These are phyloP conservation scores for Collybiopsis confluens DNA, from an alignment of 768 basidiomycete genomes.

Conservation along the genomic window DNA sequence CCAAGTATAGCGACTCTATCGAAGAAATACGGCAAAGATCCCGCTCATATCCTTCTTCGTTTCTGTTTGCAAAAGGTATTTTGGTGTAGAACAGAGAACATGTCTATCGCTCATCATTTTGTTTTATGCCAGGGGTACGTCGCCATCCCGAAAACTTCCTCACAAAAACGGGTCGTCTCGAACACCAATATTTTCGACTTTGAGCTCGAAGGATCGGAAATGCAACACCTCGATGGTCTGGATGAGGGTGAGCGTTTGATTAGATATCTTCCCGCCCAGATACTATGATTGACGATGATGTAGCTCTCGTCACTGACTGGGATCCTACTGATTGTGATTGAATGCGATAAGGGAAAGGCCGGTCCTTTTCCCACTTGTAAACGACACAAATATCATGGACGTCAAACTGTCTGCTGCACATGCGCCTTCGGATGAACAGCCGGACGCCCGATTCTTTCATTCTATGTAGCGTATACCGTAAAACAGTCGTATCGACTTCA, in stretches of 20 bases:
- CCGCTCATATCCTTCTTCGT: slow-evolving; percentile 63
- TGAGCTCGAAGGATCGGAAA: slow-evolving; percentile 44
- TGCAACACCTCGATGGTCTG: slow-evolving; percentile 44
- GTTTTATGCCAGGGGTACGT: slow-evolving; percentile 42
- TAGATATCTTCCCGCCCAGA: too few species aligned
- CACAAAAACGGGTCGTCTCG: slow-evolving; percentile 44
- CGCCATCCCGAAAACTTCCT: slow-evolving; percentile 63
- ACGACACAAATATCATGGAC: not conserved
- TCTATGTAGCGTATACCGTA: not conserved
- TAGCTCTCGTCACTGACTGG: slow-evolving; percentile 42
- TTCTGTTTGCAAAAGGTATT: slow-evolving; percentile 74
- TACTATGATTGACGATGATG: not conserved
- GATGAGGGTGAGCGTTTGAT: slow-evolving; percentile 57
- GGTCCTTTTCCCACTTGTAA: not conserved
- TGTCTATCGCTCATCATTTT: not conserved
- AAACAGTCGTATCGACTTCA: not conserved
- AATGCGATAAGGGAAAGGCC: slow-evolving; percentile 4
- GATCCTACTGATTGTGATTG: slow-evolving; percentile 29
- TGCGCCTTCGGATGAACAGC: not conserved
- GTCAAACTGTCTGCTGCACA: not conserved
- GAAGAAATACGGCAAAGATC: slow-evolving; percentile 49
- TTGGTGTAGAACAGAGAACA: not conserved
- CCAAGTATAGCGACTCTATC: slow-evolving; percentile 43
- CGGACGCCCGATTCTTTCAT: not conserved
- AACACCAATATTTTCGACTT: slow-evolving; percentile 68